phyloP scores from a whole-genome alignment of 139 green algal species.

The Haematococcus sp. region DNA sequence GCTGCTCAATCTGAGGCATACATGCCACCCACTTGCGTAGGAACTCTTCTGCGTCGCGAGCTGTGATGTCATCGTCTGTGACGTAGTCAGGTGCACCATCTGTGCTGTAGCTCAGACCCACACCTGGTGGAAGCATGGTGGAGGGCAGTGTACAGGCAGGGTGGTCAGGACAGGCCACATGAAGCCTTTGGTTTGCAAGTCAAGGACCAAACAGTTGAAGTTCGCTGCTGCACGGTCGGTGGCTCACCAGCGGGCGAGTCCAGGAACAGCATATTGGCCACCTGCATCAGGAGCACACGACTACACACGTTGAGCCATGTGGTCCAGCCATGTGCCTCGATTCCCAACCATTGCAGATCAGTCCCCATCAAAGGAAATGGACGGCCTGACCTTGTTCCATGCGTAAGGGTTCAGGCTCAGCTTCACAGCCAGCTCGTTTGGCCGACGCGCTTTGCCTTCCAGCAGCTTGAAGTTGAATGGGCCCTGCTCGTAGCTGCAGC shows the following conservation, averaged over 20 bases:
- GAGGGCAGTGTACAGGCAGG: no score
- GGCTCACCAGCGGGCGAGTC: constrained; percentile 56
- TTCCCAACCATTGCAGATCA: no score
- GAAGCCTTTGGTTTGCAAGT: no score
- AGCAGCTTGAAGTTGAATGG: constrained; percentile 36
- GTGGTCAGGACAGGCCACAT: no score
- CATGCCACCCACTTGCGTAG: constrained; percentile 41
- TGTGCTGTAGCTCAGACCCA: constrained; percentile 53
- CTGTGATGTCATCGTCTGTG: constrained; percentile 53
- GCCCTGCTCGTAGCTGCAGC: constrained; percentile 41
- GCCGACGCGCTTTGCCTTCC: not conserved
- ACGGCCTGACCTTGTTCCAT: not conserved
- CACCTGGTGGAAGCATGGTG: no score
- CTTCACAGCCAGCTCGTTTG: not conserved
- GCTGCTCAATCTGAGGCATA: no score
- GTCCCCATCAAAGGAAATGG: no score
- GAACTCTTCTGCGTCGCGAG: constrained; percentile 59
- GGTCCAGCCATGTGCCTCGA: no score
- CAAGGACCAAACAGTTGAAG: no score
- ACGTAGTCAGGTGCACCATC: constrained; percentile 36
- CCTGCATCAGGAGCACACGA: not conserved
- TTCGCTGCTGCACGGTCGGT: no score
- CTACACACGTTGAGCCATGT: no score
- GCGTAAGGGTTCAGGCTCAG: constrained; percentile 8
- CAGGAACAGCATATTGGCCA: constrained; percentile 65